Conservation (phyloP, 2,329 filamentous ascomycete genomes). For the Achaetomium macrosporum region DNA sequence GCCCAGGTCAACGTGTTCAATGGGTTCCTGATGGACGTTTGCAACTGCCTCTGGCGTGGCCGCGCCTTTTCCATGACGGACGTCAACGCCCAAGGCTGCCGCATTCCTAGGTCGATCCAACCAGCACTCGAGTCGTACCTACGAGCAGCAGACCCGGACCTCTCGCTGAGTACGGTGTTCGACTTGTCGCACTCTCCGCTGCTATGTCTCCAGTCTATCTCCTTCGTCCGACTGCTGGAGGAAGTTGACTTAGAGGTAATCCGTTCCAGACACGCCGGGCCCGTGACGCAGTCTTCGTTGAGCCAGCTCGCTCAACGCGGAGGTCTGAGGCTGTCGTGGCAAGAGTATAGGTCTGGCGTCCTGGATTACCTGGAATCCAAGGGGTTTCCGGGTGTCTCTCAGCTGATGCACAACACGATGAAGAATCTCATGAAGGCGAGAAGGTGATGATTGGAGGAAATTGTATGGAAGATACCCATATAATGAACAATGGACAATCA, state of each 20-base stretch:
- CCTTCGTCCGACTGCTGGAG: constrained; percentile 51
- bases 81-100: constrained; percentile 53
- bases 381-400: constrained; percentile 60
- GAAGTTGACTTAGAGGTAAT: constrained; percentile 44
- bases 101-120: constrained; percentile 41
- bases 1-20: constrained; percentile 67
- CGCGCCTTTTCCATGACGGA: constrained; percentile 64
- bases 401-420: constrained; percentile 77
- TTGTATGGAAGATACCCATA: not conserved
- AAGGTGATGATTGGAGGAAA: not conserved
- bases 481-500: not conserved
- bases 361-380: constrained; percentile 59
- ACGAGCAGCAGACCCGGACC: constrained; percentile 39
- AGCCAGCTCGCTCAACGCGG: constrained; percentile 56
- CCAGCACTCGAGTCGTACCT: constrained; percentile 44
- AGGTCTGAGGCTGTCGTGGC: constrained; percentile 63
- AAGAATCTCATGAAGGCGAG: constrained; percentile 49
- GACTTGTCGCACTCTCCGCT: constrained; percentile 54
- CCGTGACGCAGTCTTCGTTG: constrained; percentile 64
- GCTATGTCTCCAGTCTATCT: constrained; percentile 50
- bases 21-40: constrained; percentile 78
- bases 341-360: constrained; percentile 69
- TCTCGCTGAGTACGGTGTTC: constrained; percentile 46
- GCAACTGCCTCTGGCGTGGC: constrained; percentile 75
- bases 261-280: constrained; percentile 53